phyloP scores from a whole-genome alignment of 257 asterid species.

The Fraxinus americana region DNA sequence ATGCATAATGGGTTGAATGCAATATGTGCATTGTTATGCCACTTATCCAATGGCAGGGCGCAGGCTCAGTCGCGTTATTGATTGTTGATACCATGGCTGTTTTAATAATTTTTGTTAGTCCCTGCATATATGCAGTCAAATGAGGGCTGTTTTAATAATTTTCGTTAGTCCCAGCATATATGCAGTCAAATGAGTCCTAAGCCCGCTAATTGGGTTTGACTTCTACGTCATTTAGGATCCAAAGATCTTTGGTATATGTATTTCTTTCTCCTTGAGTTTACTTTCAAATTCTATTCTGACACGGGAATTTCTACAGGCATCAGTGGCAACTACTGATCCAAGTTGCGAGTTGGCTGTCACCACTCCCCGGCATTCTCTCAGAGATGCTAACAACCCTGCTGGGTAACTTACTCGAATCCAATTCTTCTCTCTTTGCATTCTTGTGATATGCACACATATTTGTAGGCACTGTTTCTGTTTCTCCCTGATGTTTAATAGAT shows the following conservation, averaged over 20 bases:
- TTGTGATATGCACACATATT: background rate
- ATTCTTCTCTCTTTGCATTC: conserved; percentile 8
- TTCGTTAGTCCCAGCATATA: background rate
- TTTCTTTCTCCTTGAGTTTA: background rate
- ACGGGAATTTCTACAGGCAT: conserved; percentile 38
- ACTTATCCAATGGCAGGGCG: background rate
- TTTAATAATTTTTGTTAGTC: no score
- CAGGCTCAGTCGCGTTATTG: background rate
- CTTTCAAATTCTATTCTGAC: conserved; percentile 1
- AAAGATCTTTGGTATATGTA: background rate
- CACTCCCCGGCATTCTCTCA: conserved; percentile 72
- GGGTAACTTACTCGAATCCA: conserved; percentile 54
- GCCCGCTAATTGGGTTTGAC: background rate
- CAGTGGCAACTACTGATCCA: conserved; percentile 67
- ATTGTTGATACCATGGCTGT: background rate
- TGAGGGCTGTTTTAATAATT: no score
- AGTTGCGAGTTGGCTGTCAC: conserved; percentile 90
- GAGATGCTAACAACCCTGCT: conserved; percentile 96
- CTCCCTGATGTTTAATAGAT: conserved; percentile 10
- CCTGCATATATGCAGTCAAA: no score
- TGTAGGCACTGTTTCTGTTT: background rate
- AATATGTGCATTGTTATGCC: background rate
- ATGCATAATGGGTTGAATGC: background rate
- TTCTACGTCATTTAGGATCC: background rate
- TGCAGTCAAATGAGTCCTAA: conserved; percentile 3